Conservation (phyloP, 176 grass and related monocot species). For the Triticum urartu region DNA sequence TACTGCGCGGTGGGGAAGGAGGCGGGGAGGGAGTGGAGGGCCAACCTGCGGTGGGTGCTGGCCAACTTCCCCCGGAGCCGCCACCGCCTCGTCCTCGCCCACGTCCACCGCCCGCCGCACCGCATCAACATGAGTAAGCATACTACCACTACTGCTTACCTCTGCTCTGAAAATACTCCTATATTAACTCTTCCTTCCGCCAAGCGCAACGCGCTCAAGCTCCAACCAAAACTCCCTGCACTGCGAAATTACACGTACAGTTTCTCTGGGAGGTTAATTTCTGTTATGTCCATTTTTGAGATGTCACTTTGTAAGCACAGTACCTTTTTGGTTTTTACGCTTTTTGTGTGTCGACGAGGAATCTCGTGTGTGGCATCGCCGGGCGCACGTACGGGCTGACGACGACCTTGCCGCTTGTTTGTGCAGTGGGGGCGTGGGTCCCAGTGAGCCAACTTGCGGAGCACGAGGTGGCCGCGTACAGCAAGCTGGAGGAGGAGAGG, state of each 20-base stretch:
- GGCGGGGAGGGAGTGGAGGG: slow-evolving; percentile 46
- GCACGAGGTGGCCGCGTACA: slow-evolving; percentile 59
- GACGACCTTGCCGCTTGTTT: not conserved
- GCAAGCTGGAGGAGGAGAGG: slow-evolving; percentile 54
- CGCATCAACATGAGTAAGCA: not conserved
- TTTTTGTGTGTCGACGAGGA: not conserved
- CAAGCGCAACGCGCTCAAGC: too few species aligned
- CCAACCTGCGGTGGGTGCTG: slow-evolving; percentile 67
- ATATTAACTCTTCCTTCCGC: not conserved
- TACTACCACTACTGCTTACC: too few species aligned
- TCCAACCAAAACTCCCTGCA: not conserved
- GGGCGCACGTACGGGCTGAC: not conserved
- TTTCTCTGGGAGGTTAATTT: not conserved
- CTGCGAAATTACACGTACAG: not conserved
- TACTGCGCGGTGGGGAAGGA: slow-evolving; percentile 54
- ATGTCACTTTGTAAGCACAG: too few species aligned
- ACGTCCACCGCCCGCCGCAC: slow-evolving; percentile 56
- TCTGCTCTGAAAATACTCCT: not conserved
- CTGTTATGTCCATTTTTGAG: not conserved
- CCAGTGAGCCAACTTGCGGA: slow-evolving; percentile 60
- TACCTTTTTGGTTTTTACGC: not conserved
- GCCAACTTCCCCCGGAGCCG: slow-evolving; percentile 36
- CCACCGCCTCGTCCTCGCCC: slow-evolving; percentile 47
- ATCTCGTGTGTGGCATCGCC: not conserved
- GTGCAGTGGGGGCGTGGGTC: slow-evolving; percentile 72